These are phyloP conservation scores for Fragilariopsis cylindrus DNA, from an alignment of 108 stramenopile species.

Conservation along the genomic window DNA sequence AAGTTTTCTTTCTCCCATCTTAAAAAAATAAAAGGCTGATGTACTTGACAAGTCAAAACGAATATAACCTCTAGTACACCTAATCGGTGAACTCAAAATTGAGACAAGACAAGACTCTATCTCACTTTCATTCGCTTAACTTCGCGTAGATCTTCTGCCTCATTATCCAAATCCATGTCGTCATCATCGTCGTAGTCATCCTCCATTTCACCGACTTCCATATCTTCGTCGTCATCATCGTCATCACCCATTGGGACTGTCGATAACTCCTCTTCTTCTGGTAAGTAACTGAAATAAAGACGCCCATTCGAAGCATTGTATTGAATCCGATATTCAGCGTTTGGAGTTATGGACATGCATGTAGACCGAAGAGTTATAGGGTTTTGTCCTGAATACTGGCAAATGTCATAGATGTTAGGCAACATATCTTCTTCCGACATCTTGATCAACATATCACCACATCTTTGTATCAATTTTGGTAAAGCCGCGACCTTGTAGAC, in stretches of 20 bases:
- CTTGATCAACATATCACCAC: slow-evolving; percentile 52
- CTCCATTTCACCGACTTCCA: slow-evolving; percentile 26
- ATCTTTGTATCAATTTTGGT: slow-evolving; percentile 67
- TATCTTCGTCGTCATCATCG: slow-evolving; percentile 40
- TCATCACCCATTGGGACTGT: slow-evolving; percentile 34
- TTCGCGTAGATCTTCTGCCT: slow-evolving; percentile 42
- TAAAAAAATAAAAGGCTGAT: too few species aligned
- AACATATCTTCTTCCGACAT: slow-evolving; percentile 60
- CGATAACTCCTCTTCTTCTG: slow-evolving; percentile 46
- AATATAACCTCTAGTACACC: too few species aligned
- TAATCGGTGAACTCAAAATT: too few species aligned
- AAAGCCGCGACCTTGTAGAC: slow-evolving; percentile 59
- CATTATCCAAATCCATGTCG: slow-evolving; percentile 36
- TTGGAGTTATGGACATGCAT: slow-evolving; percentile 52
- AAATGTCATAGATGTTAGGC: slow-evolving; percentile 56
- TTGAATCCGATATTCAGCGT: slow-evolving; percentile 75
- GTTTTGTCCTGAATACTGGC: slow-evolving; percentile 58
- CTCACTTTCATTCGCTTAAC: slow-evolving; percentile 29
- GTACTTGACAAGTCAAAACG: too few species aligned
- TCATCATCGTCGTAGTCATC: slow-evolving; percentile 24
- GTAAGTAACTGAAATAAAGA: slow-evolving; percentile 74
- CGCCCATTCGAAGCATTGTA: slow-evolving; percentile 47
- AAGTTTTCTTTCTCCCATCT: too few species aligned
- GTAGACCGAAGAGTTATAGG: slow-evolving; percentile 54
- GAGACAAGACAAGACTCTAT: not conserved